Evolutionary conservation across 2,329 filamentous ascomycete species (phyloP).

Genomic region (Xylaria sp.): DNA sequence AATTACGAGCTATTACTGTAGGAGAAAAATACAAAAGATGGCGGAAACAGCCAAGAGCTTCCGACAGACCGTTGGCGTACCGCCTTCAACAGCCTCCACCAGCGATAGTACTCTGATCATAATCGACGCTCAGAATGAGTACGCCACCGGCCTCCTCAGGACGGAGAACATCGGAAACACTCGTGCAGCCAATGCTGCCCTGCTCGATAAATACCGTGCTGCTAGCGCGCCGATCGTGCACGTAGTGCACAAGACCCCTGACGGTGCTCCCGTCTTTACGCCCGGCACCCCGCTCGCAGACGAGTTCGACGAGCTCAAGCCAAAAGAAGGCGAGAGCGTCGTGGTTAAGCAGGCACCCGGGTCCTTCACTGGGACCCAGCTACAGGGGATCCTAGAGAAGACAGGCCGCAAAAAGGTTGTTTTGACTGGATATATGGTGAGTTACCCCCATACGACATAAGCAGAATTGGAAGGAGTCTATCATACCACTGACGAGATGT

Average conservation of each 20-base stretch:
- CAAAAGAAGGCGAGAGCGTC: slow-evolving; percentile 10
- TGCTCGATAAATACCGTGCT: slow-evolving; percentile 22
- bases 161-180: slow-evolving; percentile 18
- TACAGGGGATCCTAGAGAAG: slow-evolving; percentile 26
- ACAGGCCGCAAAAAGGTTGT: slow-evolving; percentile 30
- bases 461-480: not conserved
- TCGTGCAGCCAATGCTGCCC: slow-evolving; percentile 19
- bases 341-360: slow-evolving; percentile 21
- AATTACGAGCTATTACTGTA: not conserved
- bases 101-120: slow-evolving; percentile 26
- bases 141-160: slow-evolving; percentile 21
- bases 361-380: slow-evolving; percentile 24
- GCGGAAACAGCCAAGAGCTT: slow-evolving; percentile 26
- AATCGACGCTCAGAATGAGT: slow-evolving; percentile 31
- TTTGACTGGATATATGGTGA: slow-evolving; percentile 31
- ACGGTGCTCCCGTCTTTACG: slow-evolving; percentile 27
- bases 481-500: not conserved
- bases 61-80: slow-evolving; percentile 25
- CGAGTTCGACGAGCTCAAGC: slow-evolving; percentile 28
- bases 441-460: not conserved
- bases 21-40: slow-evolving; percentile 6
- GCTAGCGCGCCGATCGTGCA: slow-evolving; percentile 22
- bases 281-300: slow-evolving; percentile 25
- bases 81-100: slow-evolving; percentile 30
- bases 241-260: slow-evolving; percentile 25